Evolutionary conservation across 495 filamentous ascomycete species (phyloP).

Genomic region (Podospora australis): DNA sequence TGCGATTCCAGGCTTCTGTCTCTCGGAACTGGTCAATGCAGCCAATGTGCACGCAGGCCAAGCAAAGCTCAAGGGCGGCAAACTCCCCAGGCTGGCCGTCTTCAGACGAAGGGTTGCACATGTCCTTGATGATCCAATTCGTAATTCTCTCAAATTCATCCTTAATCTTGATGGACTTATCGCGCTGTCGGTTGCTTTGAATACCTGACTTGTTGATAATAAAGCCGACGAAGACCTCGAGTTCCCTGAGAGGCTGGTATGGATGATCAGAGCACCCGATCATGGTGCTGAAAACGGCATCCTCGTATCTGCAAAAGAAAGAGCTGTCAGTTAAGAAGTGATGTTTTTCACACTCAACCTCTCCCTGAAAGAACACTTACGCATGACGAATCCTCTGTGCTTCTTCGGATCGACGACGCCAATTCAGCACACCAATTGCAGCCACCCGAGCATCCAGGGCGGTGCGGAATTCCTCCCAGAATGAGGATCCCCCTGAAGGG

Average conservation of each 20-base stretch:
- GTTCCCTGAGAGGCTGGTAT: constrained; percentile 52
- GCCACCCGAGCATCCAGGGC: constrained; percentile 33
- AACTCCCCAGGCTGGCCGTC: background rate
- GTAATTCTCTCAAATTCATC: constrained; percentile 54
- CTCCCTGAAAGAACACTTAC: constrained; percentile 38
- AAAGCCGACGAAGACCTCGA: constrained; percentile 69
- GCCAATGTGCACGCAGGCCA: constrained; percentile 32
- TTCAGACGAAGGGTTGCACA: constrained; percentile 17
- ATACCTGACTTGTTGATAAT: constrained; percentile 59
- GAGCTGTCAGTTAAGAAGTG: too few relatives aligned
- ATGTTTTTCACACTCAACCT: too few relatives aligned
- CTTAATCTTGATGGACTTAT: constrained; percentile 53
- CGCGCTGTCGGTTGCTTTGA: constrained; percentile 56
- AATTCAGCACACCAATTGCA: constrained; percentile 17
- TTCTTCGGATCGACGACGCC: constrained; percentile 32
- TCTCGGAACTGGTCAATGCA: background rate
- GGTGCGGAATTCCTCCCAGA: constrained; percentile 42
- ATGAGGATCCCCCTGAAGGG: constrained; percentile 11
- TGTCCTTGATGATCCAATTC: constrained; percentile 36
- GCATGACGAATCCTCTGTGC: constrained; percentile 48
- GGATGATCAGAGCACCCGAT: constrained; percentile 52
- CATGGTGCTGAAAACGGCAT: constrained; percentile 51
- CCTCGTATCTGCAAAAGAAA: constrained; percentile 58
- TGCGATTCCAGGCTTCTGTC: constrained; percentile 2
- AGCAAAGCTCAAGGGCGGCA: constrained; percentile 32